These are phyloP conservation scores for Wickerhamiella vanderwaltii DNA, from an alignment of 805 yeast species.

Conservation along the genomic window DNA sequence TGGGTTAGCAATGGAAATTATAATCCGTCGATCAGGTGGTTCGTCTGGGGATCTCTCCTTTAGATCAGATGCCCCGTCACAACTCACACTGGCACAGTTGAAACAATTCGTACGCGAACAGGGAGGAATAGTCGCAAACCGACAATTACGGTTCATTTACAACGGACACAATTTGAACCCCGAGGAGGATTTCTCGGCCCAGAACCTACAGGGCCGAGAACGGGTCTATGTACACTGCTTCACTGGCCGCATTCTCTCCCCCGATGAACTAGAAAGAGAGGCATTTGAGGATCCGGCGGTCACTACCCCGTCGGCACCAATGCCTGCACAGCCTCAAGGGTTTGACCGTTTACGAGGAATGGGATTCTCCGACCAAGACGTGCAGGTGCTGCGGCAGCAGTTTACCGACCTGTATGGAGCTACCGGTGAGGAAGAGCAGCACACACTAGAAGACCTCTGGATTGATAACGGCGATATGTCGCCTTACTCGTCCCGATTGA, in stretches of 20 bases:
- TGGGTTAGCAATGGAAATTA: constrained; percentile 19
- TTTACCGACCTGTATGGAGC: constrained; percentile 56
- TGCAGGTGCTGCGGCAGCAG: constrained; percentile 58
- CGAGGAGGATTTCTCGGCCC: constrained; percentile 41
- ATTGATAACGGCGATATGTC: constrained; percentile 60
- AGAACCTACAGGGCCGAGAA: constrained; percentile 28
- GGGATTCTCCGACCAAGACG: constrained; percentile 73
- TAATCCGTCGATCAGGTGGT: constrained; percentile 38
- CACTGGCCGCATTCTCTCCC: constrained; percentile 51
- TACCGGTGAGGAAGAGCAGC: constrained; percentile 14
- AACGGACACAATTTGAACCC: constrained; percentile 56
- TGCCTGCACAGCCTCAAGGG: constrained; percentile 63
- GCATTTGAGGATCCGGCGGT: constrained; percentile 33
- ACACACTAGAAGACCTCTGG: constrained; percentile 70
- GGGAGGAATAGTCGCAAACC: constrained; percentile 29
- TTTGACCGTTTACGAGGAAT: constrained; percentile 73
- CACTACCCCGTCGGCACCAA: constrained; percentile 23
- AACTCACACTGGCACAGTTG: constrained; percentile 27
- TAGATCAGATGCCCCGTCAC: constrained; percentile 27
- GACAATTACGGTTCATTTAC: constrained; percentile 52
- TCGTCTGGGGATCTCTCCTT: constrained; percentile 35
- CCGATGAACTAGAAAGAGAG: constrained; percentile 47
- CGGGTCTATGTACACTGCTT: constrained; percentile 66
- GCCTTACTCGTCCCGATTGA: constrained; percentile 11
- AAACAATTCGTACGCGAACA: constrained; percentile 34